Evolutionary conservation across 2,329 filamentous ascomycete genomes (phyloP).

Genomic region (Monilinia laxa): DNA sequence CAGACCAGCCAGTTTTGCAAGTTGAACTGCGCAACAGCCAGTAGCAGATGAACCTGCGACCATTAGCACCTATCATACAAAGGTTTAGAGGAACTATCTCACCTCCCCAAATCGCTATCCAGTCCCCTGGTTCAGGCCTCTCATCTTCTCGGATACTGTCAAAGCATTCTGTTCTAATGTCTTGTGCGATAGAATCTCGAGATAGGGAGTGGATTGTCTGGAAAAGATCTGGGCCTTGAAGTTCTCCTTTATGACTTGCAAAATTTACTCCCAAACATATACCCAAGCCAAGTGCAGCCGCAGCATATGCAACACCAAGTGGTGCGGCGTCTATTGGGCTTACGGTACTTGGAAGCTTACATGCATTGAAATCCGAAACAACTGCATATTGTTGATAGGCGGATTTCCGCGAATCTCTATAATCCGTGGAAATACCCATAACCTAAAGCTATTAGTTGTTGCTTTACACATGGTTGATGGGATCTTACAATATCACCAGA

Average conservation of each 20-base stretch:
- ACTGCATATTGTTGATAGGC: conserved; percentile 54
- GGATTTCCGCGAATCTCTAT: conserved; percentile 38
- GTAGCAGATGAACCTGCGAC: conserved; percentile 62
- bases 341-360: conserved; percentile 33
- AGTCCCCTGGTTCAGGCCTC: conserved; percentile 60
- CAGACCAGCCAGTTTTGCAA: conserved; percentile 65
- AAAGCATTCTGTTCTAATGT: conserved; percentile 65
- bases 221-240: conserved; percentile 56
- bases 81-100: conserved; percentile 29
- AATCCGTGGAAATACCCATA: conserved; percentile 39
- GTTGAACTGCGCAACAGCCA: conserved; percentile 64
- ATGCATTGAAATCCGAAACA: conserved; percentile 38
- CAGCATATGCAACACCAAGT: conserved; percentile 49
- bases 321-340: conserved; percentile 33
- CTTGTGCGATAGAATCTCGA: conserved; percentile 52
- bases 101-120: conserved; percentile 74
- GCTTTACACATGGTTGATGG: conserved; percentile 31
- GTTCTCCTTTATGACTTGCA: conserved; percentile 44
- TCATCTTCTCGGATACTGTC: conserved; percentile 52
- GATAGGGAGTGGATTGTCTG: conserved; percentile 50
- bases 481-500: conserved; percentile 53
- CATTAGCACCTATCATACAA: conserved; percentile 9
- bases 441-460: conserved; percentile 38
- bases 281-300: conserved; percentile 64
- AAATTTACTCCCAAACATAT: conserved; percentile 71